A percentile compares a stretch with the other conserved stretches of the same genome.
Evolutionary conservation across 2,329 filamentous ascomycete genomes (phyloP).

Genomic region (Hypoxylon rubiginosum): DNA sequence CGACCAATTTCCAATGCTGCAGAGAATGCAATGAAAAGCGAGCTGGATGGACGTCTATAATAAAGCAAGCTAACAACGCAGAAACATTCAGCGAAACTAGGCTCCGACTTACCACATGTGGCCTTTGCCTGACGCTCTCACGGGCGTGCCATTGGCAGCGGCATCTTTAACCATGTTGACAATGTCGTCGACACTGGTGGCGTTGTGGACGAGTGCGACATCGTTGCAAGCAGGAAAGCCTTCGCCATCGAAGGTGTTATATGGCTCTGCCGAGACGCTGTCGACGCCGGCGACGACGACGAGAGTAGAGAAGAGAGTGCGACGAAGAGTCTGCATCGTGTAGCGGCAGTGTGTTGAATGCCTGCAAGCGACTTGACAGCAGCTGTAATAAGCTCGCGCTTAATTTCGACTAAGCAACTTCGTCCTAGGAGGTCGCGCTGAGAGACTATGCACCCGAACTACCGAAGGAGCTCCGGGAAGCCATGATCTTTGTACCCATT

Average conservation of each 20-base stretch:
- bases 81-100: neutral
- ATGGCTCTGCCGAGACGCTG: conserved; percentile 50
- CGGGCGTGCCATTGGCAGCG: conserved; percentile 54
- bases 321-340: conserved; percentile 42
- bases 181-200: conserved; percentile 61
- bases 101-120: conserved; percentile 56
- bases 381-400: conserved; percentile 26
- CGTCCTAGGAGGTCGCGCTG: conserved; percentile 15
- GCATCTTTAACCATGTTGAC: conserved; percentile 58
- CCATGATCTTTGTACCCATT: conserved; percentile 30
- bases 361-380: conserved; percentile 14
- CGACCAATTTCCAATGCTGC: neutral
- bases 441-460: conserved; percentile 7
- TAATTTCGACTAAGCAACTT: conserved; percentile 12
- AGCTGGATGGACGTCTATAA: neutral
- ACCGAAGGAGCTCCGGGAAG: conserved; percentile 22
- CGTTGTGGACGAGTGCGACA: conserved; percentile 60
- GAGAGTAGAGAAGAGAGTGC: conserved; percentile 26
- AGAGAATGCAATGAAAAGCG: neutral
- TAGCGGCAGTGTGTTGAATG: conserved; percentile 1
- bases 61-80: conserved; percentile 2
- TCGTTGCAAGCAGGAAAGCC: conserved; percentile 63
- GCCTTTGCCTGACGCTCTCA: conserved; percentile 63
- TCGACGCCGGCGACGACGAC: conserved; percentile 24
- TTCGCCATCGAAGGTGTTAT: conserved; percentile 65